Evolutionary conservation across 345 rosid species (phyloP).

Genomic region (Citrus hindsii): DNA sequence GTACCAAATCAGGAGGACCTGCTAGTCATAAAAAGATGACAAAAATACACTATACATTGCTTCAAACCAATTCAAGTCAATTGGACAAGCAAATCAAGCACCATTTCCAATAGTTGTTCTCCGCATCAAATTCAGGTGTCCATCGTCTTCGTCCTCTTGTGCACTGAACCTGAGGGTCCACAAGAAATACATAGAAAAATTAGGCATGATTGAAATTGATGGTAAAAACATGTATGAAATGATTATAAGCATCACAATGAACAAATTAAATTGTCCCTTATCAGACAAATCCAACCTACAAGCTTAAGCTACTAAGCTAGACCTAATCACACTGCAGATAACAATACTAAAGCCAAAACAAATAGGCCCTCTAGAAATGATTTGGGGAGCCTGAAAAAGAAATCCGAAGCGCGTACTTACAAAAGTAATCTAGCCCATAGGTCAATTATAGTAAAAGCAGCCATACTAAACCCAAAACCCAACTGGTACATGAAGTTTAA

Average conservation of each 20-base stretch:
- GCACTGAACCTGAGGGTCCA: slow-evolving; percentile 64
- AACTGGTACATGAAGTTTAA: not conserved
- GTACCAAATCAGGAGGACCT: slow-evolving; percentile 85
- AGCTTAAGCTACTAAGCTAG: not conserved
- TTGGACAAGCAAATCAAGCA: slow-evolving; percentile 23
- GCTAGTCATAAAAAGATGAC: slow-evolving; percentile 24
- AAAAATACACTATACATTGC: slow-evolving; percentile 18
- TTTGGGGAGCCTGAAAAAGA: not conserved
- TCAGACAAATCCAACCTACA: not conserved
- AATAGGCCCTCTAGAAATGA: not conserved
- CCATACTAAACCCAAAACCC: not conserved
- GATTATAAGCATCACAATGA: not conserved
- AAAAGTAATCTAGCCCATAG: not conserved
- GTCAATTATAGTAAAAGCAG: not conserved
- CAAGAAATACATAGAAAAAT: not conserved
- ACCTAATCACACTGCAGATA: not conserved
- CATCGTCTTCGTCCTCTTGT: slow-evolving; percentile 83
- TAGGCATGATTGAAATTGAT: not conserved
- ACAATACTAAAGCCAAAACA: not conserved
- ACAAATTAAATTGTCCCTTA: not conserved
- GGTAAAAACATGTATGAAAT: not conserved
- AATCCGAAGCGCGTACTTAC: not conserved
- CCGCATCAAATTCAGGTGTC: slow-evolving; percentile 52
- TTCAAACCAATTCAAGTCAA: slow-evolving; percentile 17
- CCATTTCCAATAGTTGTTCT: slow-evolving; percentile 98